phyloP scores from a whole-genome alignment of 176 grass and related monocot genomes.

The Themeda triandra region DNA sequence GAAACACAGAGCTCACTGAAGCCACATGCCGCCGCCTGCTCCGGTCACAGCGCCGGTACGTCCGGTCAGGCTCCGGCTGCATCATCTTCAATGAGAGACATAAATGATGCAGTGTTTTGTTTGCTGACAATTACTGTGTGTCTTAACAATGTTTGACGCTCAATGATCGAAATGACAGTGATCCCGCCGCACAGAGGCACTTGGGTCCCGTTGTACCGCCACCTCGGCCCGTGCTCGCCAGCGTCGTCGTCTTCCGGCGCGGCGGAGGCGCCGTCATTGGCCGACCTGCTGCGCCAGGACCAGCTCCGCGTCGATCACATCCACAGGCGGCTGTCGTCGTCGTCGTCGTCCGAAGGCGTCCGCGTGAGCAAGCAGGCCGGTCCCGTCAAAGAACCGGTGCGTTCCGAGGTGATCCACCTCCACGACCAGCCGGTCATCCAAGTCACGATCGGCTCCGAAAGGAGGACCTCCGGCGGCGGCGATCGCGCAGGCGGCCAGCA shows the following conservation, averaged over 20 bases:
- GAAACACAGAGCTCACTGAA: neutral
- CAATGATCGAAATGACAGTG: neutral
- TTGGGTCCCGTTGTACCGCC: neutral
- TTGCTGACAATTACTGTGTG: neutral
- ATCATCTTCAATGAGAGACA: neutral
- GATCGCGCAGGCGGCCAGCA: neutral
- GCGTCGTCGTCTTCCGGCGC: neutral
- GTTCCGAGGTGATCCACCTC: neutral
- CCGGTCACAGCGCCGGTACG: neutral
- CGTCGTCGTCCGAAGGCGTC: neutral
- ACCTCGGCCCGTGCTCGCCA: neutral
- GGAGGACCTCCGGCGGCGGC: too few species aligned
- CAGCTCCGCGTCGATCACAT: constrained; percentile 4
- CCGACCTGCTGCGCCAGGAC: neutral
- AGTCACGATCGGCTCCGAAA: neutral
- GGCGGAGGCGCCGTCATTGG: neutral
- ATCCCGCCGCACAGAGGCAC: neutral
- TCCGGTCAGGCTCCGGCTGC: neutral
- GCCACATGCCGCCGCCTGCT: neutral
- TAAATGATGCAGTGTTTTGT: neutral
- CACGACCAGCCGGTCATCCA: neutral
- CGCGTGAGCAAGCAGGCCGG: neutral
- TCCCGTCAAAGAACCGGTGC: neutral
- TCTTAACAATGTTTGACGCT: neutral
- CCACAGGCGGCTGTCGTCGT: neutral